Base-by-base conservation (phyloP, 345 rosid species). In the Brassica nigra region DNA sequence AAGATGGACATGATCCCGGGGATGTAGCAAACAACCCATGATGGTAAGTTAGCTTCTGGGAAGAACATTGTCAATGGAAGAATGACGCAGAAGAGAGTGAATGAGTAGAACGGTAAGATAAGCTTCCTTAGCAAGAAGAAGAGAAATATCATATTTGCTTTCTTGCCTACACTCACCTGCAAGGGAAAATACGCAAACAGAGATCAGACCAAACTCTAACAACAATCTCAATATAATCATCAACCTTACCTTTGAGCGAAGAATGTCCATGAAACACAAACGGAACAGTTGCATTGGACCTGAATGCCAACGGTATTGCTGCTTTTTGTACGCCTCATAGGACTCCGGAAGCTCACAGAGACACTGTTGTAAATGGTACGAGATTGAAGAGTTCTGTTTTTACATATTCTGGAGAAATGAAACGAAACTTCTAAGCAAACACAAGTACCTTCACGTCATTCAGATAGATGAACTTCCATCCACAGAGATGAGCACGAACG, bases 271-370 rank as follows among this genome's bases (percentile, higher is more conserved):
- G 83, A 94, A 90, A 83, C 97, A 92, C 82, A 94, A 68, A 33
- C 96, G 89, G 73, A 94, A 90, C 77, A 94, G 73, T 68, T 94
- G 98, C 98, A 94, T 94, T 7, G 98, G 98, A 82, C 98, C 98
- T 0, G 98, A 94, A 88, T 94, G 98, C 98, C 98, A 94, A 12
- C 97, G 95, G 68, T 93, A 87, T 70, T 93, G 98, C 87, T 93
- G 98, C 82, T 93, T 93, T 68, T 90, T 90, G 88, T 94, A 94
- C 42, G 98, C 98, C 75, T 89, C 98, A 76, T 94, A 94, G 8
- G 97, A 94, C 81, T 94, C 98, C 2, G 98, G 98, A 84, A 94
- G 94, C 78, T 94, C 98, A 82, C 98, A 94, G 64, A 87, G 89
- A 85, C 97, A 91, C 98, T 93, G 86, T 28, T 28, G 23, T 0